Evolutionary conservation across 2,329 filamentous ascomycete genomes (phyloP).

Genomic region (Stachybotrys chlorohalonatus): DNA sequence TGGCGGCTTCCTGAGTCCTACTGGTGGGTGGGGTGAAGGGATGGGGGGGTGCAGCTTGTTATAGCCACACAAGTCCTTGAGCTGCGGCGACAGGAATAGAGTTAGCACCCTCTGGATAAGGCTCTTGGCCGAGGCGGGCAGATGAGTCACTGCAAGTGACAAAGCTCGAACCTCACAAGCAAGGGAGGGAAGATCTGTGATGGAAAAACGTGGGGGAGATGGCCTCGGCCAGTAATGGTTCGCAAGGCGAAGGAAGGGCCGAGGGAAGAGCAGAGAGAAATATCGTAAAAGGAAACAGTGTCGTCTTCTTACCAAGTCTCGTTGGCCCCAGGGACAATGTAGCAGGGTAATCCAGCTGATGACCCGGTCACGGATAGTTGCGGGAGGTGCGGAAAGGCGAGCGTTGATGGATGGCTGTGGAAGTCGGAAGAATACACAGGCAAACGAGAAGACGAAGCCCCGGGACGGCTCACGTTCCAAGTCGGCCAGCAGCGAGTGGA

Average conservation of each 20-base stretch:
- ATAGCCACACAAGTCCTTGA: conserved; percentile 22
- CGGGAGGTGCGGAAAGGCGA: neutral
- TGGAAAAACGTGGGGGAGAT: neutral
- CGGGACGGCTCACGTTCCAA: neutral
- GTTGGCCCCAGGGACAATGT: neutral
- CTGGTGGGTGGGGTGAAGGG: conserved; percentile 15
- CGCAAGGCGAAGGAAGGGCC: neutral
- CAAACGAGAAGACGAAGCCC: neutral
- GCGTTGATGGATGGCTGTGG: neutral
- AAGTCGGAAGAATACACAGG: neutral
- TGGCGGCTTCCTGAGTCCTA: conserved; percentile 24
- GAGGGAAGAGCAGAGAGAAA: neutral
- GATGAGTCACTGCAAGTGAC: conserved; percentile 6
- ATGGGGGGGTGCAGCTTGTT: conserved; percentile 9
- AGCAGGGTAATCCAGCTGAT: neutral
- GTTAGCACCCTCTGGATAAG: conserved; percentile 14
- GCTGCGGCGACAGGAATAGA: conserved; percentile 14
- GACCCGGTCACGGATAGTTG: neutral
- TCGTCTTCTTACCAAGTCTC: neutral
- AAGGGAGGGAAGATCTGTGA: neutral
- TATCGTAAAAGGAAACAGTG: neutral
- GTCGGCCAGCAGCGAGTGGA: neutral
- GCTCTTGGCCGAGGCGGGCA: conserved; percentile 3
- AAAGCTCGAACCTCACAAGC: neutral
- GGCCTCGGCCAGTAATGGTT: neutral